These are phyloP conservation scores for Yamadazyma philogaea DNA, from an alignment of 805 yeast genomes.

Conservation along the genomic window DNA sequence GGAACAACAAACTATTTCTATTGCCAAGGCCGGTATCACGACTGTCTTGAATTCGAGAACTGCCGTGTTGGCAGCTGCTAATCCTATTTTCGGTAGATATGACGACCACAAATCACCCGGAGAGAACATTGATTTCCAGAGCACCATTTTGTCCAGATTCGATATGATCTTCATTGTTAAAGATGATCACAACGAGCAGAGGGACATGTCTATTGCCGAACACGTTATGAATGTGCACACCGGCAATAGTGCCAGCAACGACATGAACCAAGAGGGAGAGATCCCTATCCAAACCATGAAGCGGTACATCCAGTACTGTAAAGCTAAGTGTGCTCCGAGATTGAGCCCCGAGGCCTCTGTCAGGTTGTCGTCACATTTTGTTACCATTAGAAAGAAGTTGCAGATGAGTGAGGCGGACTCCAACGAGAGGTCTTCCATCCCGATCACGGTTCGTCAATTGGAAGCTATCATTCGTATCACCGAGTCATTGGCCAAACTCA, in stretches of 20 bases:
- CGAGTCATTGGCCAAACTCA: constrained; percentile 87
- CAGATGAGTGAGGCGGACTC: constrained; percentile 77
- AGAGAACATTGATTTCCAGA: constrained; percentile 96
- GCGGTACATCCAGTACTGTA: constrained; percentile 86
- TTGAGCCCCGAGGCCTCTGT: constrained; percentile 86
- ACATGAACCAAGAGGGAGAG: constrained; percentile 59
- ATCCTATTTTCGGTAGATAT: constrained; percentile 94
- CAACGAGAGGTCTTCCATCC: constrained; percentile 90
- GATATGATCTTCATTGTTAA: constrained; percentile 98
- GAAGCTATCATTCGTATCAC: constrained; percentile 97
- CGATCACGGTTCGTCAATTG: constrained; percentile 94
- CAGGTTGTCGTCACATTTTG: constrained; percentile 86
- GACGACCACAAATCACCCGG: constrained; percentile 97
- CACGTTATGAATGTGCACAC: constrained; percentile 96
- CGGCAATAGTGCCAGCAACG: constrained; percentile 50
- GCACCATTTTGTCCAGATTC: constrained; percentile 93
- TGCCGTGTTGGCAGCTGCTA: constrained; percentile 95
- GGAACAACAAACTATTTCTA: constrained; percentile 99
- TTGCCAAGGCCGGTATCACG: constrained; percentile 98
- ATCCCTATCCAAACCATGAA: constrained; percentile 89
- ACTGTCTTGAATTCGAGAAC: constrained; percentile 95
- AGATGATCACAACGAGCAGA: constrained; percentile 83
- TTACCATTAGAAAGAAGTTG: constrained; percentile 79
- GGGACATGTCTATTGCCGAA: constrained; percentile 87
- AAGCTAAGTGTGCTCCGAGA: constrained; percentile 89